These are phyloP conservation scores for Paralagenidium karlingii DNA, from an alignment of 352 stramenopile genomes.

Conservation along the genomic window DNA sequence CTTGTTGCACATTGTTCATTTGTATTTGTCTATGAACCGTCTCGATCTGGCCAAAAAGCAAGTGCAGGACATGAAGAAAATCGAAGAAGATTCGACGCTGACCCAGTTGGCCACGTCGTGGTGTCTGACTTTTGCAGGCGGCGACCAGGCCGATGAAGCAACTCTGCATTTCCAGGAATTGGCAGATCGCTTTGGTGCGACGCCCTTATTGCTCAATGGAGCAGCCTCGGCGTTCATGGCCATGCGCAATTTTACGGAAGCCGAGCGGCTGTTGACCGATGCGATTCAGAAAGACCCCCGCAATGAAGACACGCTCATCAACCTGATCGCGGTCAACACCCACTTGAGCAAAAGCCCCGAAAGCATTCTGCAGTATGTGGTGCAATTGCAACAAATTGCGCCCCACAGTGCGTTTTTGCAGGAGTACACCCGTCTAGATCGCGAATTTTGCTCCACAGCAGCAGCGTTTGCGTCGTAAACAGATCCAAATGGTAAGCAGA, in stretches of 20 bases:
- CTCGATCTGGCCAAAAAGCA: slow-evolving; percentile 86
- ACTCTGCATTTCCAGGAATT: slow-evolving; percentile 89
- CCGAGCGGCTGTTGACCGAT: slow-evolving; percentile 82
- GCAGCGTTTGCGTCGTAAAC: slow-evolving; percentile 24
- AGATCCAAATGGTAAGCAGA: neutral
- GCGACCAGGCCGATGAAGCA: slow-evolving; percentile 79
- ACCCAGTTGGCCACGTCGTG: slow-evolving; percentile 90
- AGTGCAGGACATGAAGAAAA: slow-evolving; percentile 81
- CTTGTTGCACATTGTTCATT: slow-evolving; percentile 69
- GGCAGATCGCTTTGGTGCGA: slow-evolving; percentile 90
- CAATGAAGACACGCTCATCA: slow-evolving; percentile 90
- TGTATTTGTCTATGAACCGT: slow-evolving; percentile 91
- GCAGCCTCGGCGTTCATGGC: slow-evolving; percentile 87
- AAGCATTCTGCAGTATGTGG: slow-evolving; percentile 69
- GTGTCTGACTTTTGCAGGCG: slow-evolving; percentile 71
- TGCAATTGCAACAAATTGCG: slow-evolving; percentile 68
- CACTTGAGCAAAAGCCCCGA: slow-evolving; percentile 82
- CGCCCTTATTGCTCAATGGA: slow-evolving; percentile 86
- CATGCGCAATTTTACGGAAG: slow-evolving; percentile 82
- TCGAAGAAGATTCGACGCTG: slow-evolving; percentile 94
- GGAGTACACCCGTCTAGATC: slow-evolving; percentile 52
- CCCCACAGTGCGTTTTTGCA: slow-evolving; percentile 57
- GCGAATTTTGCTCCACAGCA: slow-evolving; percentile 50
- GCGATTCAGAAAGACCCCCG: slow-evolving; percentile 70
- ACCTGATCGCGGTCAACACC: slow-evolving; percentile 85